phyloP scores from a whole-genome alignment of 352 stramenopile species.

The Globisporangium nodosum region DNA sequence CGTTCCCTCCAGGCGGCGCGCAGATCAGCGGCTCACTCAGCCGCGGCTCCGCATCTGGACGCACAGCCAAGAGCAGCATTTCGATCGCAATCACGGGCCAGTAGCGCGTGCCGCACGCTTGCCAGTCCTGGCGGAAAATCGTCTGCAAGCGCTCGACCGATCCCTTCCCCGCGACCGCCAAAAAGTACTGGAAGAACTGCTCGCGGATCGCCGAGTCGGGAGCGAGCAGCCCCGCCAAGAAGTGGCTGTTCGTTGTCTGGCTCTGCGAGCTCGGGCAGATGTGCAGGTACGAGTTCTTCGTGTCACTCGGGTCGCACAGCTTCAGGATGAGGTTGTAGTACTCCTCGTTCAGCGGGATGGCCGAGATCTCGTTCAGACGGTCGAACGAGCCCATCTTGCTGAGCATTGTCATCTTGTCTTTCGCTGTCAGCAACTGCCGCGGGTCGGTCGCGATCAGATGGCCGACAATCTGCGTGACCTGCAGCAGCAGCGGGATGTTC shows the following conservation, averaged over 20 bases:
- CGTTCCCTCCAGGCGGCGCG: neutral
- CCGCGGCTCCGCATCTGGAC: constrained; percentile 8
- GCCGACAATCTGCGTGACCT: constrained; percentile 77
- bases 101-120: constrained; percentile 79
- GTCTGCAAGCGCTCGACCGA: constrained; percentile 56
- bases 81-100: constrained; percentile 82
- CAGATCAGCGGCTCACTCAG: constrained; percentile 10
- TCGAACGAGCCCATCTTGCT: constrained; percentile 86
- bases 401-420: constrained; percentile 86
- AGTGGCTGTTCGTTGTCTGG: constrained; percentile 68
- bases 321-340: constrained; percentile 78
- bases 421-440: constrained; percentile 70
- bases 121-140: constrained; percentile 81
- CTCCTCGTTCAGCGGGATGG: constrained; percentile 70
- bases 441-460: constrained; percentile 50
- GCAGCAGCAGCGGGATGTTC: constrained; percentile 77
- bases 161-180: constrained; percentile 28
- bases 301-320: constrained; percentile 61
- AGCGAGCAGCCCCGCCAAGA: constrained; percentile 75
- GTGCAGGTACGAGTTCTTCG: constrained; percentile 69
- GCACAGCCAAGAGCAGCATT: constrained; percentile 52
- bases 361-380: constrained; percentile 79
- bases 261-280: constrained; percentile 53
- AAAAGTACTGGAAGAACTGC: constrained; percentile 74
- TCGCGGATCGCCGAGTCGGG: constrained; percentile 53